Conservation (phyloP, 495 filamentous ascomycete species). For the Talaromyces thailandensis region DNA sequence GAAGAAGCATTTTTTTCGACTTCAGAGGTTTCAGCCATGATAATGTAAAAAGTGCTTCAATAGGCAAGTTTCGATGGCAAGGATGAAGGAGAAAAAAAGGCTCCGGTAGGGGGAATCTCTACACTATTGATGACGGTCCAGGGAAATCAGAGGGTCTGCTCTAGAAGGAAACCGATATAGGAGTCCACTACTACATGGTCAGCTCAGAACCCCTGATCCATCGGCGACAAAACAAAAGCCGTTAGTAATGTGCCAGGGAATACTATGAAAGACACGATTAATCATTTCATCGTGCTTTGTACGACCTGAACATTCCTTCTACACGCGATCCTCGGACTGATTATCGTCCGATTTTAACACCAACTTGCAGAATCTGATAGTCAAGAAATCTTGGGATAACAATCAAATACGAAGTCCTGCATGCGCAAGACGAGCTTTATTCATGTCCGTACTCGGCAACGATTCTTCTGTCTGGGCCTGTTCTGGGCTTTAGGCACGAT, state of each 20-base stretch:
- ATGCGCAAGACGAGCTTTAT: not conserved
- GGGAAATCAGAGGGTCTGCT: not conserved
- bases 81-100: no score
- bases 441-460: not conserved
- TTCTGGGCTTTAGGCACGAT: not conserved
- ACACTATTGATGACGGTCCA: no score
- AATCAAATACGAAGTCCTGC: not conserved
- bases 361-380: not conserved
- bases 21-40: not conserved
- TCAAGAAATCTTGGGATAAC: no score
- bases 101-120: no score
- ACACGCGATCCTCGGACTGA: not conserved
- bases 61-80: not conserved
- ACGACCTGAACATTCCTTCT: not conserved
- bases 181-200: not conserved
- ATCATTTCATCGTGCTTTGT: not conserved
- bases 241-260: not conserved
- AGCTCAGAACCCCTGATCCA: not conserved
- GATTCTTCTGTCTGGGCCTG: not conserved
- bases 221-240: not conserved
- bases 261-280: not conserved
- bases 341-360: not conserved
- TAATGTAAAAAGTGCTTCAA: not conserved
- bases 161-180: not conserved
- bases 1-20: not conserved